Conservation (phyloP, 1,284 basidiomycete genomes). For the Pseudozyma thailandica region DNA sequence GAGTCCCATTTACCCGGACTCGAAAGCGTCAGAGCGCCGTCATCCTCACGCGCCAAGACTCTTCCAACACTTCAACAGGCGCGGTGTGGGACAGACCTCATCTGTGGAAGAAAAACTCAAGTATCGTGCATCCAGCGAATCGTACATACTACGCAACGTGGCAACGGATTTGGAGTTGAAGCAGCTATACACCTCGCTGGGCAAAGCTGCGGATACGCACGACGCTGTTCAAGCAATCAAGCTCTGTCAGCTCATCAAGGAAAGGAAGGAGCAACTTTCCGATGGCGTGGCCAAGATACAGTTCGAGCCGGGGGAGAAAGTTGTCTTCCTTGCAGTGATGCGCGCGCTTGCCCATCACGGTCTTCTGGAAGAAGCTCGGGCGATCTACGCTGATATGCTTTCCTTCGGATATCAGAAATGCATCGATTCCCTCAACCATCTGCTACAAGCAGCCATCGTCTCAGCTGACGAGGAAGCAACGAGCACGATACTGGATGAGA, state of each 20-base stretch:
- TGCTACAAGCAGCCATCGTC: conserved; percentile 46
- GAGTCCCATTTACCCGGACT: conserved; percentile 35
- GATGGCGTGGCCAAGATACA: neutral
- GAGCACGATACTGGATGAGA: conserved; percentile 25
- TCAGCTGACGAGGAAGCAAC: conserved; percentile 23
- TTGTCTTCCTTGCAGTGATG: conserved; percentile 37
- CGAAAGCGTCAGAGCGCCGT: conserved; percentile 29
- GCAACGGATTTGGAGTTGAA: conserved; percentile 35
- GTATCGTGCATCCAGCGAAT: conserved; percentile 11
- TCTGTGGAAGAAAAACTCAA: neutral
- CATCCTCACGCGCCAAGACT: conserved; percentile 36
- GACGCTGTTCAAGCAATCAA: conserved; percentile 21
- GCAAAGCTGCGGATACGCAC: conserved; percentile 21
- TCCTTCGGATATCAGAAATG: conserved; percentile 21
- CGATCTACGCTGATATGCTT: conserved; percentile 48
- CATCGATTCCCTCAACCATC: conserved; percentile 43
- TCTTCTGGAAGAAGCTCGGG: conserved; percentile 28
- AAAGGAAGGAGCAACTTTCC: conserved; percentile 23
- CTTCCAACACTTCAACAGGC: conserved; percentile 24
- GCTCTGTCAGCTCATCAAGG: conserved; percentile 31
- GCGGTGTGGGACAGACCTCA: neutral
- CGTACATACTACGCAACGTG: conserved; percentile 33
- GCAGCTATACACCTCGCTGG: conserved; percentile 35
- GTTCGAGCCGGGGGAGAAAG: conserved; percentile 29
- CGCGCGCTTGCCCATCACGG: conserved; percentile 41